Conservation (phyloP, 2,329 filamentous ascomycete species). For the Colletotrichum eleusines region DNA sequence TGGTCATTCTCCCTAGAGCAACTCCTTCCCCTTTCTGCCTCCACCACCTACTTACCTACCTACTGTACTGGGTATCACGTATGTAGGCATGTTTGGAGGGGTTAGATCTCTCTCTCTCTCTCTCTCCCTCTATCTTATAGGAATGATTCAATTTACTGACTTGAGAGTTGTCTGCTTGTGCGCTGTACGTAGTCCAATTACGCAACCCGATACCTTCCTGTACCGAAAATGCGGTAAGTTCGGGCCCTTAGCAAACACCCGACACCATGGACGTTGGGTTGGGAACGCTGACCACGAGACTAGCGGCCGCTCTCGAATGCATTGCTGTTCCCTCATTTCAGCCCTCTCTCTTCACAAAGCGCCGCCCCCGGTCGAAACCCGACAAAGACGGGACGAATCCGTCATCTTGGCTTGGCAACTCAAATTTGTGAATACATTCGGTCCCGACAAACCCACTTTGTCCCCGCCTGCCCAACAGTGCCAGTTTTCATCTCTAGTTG, state of each 20-base stretch:
- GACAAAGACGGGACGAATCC: conserved; percentile 39
- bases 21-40: background rate
- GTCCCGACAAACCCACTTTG: conserved; percentile 37
- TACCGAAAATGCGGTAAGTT: conserved; percentile 2
- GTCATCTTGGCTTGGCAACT: conserved; percentile 33
- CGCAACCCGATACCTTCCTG: background rate
- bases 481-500: background rate
- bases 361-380: conserved; percentile 31
- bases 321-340: conserved; percentile 9
- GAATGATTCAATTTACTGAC: background rate
- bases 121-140: no score
- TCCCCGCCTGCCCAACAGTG: conserved; percentile 24
- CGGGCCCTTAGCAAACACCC: background rate
- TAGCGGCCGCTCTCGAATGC: conserved; percentile 22
- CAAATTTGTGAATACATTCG: conserved; percentile 1
- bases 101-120: no score
- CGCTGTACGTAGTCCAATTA: background rate
- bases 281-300: conserved; percentile 2
- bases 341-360: conserved; percentile 22
- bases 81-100: no score
- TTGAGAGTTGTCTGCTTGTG: background rate
- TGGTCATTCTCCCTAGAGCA: background rate
- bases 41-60: background rate
- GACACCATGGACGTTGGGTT: conserved; percentile 1
- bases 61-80: no score